Evolutionary conservation across 2,329 filamentous ascomycete species (phyloP), one percentile per base, ranked within the genome.

Genomic region (Gyromitra esculenta): DNA sequence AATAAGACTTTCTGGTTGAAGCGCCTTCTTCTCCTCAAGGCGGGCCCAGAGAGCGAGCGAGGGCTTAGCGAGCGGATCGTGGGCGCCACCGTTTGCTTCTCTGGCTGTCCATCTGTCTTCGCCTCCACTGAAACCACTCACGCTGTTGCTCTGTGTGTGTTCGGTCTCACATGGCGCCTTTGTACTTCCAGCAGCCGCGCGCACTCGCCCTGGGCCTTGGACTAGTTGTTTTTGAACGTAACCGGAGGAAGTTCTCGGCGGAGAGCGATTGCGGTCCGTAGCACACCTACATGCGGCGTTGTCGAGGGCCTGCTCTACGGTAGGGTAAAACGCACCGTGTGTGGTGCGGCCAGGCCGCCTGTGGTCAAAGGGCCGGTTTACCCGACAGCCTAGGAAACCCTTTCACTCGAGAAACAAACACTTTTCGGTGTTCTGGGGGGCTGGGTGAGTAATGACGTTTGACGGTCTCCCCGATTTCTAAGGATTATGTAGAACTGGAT

Each of bases 311-410:
- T 21, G 18, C 56, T 25, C 50, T 25, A 31, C 7, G 62, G 31
- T 54, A 31, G 25, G 31, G 15, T 18, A 43, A 39, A 39, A 54
- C 31, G 21, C 52, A 56, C 21, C 8, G 65, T 13, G 25, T 41
- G 9, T 25, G n/a, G 68, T 50, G 21, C 57, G n/a, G 59, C 35
- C 57, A 43, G 57, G 13, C 15, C 35, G 57, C 37, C 60, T 35
- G 59, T 64, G 37, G 18, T 43, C 31, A 52, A 39, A 71, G 35
- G 48, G 31, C 15, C 41, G 7, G 18, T 63, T 41, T 52, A 56
- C 68, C 67, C 68, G 57, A 25, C 45, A 56, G 37, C 31, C n/a
- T 37, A 45, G 68, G 43, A 56, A 57, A 18, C 35, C 31, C 59
- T 50, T n/a, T 39, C 39, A 69, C 48, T 67, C 64, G 64, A 67